Conservation (phyloP, 352 stramenopile genomes). For the Blastocystis sp. region DNA sequence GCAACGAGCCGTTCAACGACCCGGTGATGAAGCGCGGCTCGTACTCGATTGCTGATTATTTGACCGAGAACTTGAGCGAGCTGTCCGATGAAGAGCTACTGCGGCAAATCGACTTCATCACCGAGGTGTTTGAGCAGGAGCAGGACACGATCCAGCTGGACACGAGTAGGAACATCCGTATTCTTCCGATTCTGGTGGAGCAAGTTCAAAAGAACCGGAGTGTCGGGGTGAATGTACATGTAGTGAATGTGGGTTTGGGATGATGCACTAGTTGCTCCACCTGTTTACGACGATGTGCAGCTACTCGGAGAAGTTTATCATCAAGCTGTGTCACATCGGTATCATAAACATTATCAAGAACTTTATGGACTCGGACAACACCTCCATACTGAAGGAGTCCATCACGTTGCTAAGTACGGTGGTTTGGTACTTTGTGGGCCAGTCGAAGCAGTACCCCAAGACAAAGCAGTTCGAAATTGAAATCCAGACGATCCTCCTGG, state of each 20-base stretch:
- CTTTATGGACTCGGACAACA: background rate
- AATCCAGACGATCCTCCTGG: conserved; percentile 2
- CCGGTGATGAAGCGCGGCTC: background rate
- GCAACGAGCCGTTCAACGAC: background rate
- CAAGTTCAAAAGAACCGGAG: conserved; percentile 35
- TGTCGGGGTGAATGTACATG: background rate
- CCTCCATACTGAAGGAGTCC: background rate
- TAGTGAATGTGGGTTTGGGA: background rate
- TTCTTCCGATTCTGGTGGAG: conserved; percentile 6
- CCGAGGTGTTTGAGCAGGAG: background rate
- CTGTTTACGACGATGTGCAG: conserved; percentile 20
- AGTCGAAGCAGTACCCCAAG: conserved; percentile 2
- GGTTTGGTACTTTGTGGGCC: conserved; percentile 9
- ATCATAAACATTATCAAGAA: conserved; percentile 44
- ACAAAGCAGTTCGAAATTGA: conserved; percentile 1
- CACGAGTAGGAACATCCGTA: background rate
- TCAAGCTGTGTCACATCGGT: conserved; percentile 2
- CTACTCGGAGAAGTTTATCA: background rate
- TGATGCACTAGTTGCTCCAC: conserved; percentile 13
- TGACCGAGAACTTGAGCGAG: background rate
- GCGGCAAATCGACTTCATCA: background rate
- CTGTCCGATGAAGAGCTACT: conserved; percentile 3
- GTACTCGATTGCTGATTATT: background rate
- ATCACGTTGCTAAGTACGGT: background rate
- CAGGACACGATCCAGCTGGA: background rate